A percentile compares a stretch with the other conserved stretches of the same genome.
These are phyloP conservation scores for Scortechinia acanthostroma DNA, from an alignment of 2,329 filamentous ascomycete genomes.

Conservation along the genomic window DNA sequence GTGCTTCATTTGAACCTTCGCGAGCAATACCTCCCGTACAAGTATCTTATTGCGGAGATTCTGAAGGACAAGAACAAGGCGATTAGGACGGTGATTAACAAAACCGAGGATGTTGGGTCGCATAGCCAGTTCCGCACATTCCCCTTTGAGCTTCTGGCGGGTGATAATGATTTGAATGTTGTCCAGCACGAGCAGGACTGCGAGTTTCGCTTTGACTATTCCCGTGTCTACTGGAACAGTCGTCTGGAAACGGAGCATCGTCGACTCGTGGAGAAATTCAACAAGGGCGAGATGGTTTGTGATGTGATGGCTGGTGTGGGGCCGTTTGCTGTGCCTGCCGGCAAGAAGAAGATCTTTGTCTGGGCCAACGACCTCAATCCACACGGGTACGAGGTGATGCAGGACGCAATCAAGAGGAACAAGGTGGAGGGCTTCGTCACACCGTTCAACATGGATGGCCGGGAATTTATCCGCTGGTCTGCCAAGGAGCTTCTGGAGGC, in stretches of 20 bases:
- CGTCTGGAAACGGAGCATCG: constrained; percentile 84
- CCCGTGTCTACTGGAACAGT: constrained; percentile 97
- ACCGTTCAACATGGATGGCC: constrained; percentile 76
- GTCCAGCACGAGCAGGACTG: constrained; percentile 76
- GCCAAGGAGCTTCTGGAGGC: constrained; percentile 46
- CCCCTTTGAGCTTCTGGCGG: constrained; percentile 80
- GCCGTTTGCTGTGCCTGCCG: constrained; percentile 86
- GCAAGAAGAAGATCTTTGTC: constrained; percentile 82
- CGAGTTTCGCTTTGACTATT: constrained; percentile 86
- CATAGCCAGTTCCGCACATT: constrained; percentile 88
- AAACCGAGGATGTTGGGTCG: constrained; percentile 78
- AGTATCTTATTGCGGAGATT: constrained; percentile 75
- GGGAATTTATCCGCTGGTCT: constrained; percentile 69
- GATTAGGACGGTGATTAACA: constrained; percentile 90
- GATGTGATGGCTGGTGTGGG: constrained; percentile 98
- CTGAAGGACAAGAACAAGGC: constrained; percentile 81
- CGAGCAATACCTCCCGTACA: constrained; percentile 77
- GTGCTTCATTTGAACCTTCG: constrained; percentile 87
- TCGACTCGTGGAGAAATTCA: constrained; percentile 69
- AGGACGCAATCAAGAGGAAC: constrained; percentile 66
- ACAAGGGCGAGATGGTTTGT: constrained; percentile 79
- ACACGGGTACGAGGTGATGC: constrained; percentile 70
- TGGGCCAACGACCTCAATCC: constrained; percentile 98
- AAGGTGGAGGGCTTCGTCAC: constrained; percentile 69
- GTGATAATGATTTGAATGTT: constrained; percentile 76